These are phyloP conservation scores for Colletotrichum noveboracense DNA, from an alignment of 2,329 filamentous ascomycete species.

Conservation along the genomic window DNA sequence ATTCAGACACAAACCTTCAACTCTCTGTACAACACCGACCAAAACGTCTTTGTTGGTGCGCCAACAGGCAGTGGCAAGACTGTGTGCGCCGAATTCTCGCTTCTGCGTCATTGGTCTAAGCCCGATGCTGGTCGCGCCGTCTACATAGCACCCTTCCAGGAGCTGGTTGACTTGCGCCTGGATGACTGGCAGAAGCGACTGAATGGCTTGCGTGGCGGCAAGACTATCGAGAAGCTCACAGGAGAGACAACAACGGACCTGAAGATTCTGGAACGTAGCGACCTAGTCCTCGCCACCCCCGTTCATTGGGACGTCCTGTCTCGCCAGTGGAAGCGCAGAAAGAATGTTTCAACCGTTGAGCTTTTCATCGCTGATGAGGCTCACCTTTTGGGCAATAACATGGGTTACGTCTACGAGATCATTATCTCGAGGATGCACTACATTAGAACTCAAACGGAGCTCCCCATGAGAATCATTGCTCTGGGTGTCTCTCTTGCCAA, in stretches of 20 bases:
- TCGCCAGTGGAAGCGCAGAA: conserved; percentile 93
- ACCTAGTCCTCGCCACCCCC: conserved; percentile 91
- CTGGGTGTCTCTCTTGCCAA: conserved; percentile 92
- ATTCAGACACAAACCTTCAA: conserved; percentile 98
- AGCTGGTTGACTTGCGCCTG: conserved; percentile 81
- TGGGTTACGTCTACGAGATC: conserved; percentile 92
- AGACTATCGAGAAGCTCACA: conserved; percentile 89
- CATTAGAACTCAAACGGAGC: conserved; percentile 87
- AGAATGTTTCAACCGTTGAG: conserved; percentile 90
- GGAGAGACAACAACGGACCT: conserved; percentile 92
- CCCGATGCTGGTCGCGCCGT: conserved; percentile 76
- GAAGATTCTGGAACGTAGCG: conserved; percentile 84
- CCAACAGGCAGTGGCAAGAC: conserved; percentile 96
- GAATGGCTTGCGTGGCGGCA: conserved; percentile 75
- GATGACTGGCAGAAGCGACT: conserved; percentile 88
- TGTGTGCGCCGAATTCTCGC: conserved; percentile 91
- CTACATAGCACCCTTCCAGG: conserved; percentile 94
- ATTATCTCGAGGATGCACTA: conserved; percentile 98
- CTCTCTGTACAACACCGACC: conserved; percentile 86
- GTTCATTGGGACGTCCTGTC: conserved; percentile 96
- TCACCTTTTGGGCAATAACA: conserved; percentile 86
- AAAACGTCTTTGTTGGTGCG: conserved; percentile 93
- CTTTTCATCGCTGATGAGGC: conserved; percentile 95
- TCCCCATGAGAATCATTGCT: conserved; percentile 84
- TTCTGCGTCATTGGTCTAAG: conserved; percentile 86